phyloP scores from a whole-genome alignment of 352 stramenopile species.

The Pythium rishiriense region DNA sequence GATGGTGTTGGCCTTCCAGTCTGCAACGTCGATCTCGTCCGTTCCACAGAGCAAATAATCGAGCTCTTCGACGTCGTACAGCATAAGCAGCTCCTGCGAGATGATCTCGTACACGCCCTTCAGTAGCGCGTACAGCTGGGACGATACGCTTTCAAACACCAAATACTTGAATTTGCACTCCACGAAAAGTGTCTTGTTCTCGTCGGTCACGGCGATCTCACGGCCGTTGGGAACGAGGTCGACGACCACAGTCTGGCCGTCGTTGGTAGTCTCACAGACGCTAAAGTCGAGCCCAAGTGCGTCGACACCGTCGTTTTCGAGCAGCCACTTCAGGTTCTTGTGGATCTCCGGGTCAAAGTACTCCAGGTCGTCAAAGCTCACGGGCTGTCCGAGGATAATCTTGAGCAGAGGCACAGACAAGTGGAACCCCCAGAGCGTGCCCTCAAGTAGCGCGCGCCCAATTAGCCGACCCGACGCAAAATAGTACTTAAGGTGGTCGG shows the following conservation, averaged over 20 bases:
- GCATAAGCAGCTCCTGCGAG: constrained; percentile 89
- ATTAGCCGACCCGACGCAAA: constrained; percentile 29
- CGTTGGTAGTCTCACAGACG: constrained; percentile 33
- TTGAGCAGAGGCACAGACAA: constrained; percentile 93
- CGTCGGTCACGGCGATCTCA: constrained; percentile 89
- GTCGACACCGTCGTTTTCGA: constrained; percentile 25
- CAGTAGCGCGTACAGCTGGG: constrained; percentile 67
- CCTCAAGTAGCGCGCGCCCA: constrained; percentile 47
- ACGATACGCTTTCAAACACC: constrained; percentile 57
- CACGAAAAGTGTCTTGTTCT: constrained; percentile 94
- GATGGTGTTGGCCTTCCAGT: constrained; percentile 92
- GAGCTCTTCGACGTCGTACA: constrained; percentile 97
- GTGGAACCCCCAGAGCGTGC: constrained; percentile 86
- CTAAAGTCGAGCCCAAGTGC: constrained; percentile 57
- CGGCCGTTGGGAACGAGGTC: constrained; percentile 35
- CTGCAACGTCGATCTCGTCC: constrained; percentile 94
- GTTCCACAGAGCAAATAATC: constrained; percentile 96
- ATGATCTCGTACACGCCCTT: constrained; percentile 96
- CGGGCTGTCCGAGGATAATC: constrained; percentile 89
- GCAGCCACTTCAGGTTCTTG: constrained; percentile 35
- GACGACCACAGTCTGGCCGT: constrained; percentile 34
- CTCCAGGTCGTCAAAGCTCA: constrained; percentile 90
- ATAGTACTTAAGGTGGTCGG: constrained; percentile 33
- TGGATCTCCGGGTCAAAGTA: constrained; percentile 36
- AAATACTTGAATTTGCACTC: constrained; percentile 71